Percentiles rank a stretch among this genome's conserved stretches.
Evolutionary conservation across 1,139 yeast genomes (phyloP).

Genomic region (Sugiyamaella sp.): DNA sequence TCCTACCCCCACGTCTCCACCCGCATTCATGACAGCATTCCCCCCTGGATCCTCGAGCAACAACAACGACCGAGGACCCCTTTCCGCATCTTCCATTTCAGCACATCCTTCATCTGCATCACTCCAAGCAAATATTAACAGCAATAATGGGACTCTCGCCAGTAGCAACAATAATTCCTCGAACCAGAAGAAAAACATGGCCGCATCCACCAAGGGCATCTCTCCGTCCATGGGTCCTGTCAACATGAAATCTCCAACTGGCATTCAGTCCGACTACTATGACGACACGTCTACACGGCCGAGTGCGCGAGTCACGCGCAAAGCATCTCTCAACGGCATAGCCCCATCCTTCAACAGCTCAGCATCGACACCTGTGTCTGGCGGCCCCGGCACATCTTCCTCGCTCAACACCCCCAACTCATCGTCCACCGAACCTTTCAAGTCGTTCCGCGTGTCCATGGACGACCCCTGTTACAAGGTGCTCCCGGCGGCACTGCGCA

Average conservation of each 20-base stretch:
- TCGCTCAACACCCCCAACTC: conserved; percentile 8
- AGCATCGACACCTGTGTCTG: conserved; percentile 17
- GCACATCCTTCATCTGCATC: conserved; percentile 11
- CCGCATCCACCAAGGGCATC: conserved; percentile 1
- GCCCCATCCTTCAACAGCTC: conserved; percentile 13
- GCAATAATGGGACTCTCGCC: too few relatives aligned
- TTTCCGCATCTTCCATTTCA: conserved; percentile 14
- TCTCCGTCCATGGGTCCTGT: conserved; percentile 10
- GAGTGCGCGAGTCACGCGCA: conserved; percentile 6
- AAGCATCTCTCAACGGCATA: conserved; percentile 17
- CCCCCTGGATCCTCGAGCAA: conserved; percentile 8
- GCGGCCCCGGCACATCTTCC: conserved; percentile 10
- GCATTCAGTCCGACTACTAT: conserved; percentile 5
- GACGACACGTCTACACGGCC: conserved; percentile 3
- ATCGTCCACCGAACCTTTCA: conserved; percentile 62
- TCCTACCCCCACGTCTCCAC: conserved; percentile 20
- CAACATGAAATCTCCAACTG: conserved; percentile 7
- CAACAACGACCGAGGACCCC: conserved; percentile 11
- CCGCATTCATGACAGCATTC: conserved; percentile 14
- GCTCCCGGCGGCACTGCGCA: conserved; percentile 83
- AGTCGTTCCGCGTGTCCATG: conserved; percentile 82
- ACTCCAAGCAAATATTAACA: conserved; percentile 1
- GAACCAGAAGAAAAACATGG: conserved; percentile 6
- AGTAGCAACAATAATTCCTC: not conserved
- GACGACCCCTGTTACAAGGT: conserved; percentile 93